Base-by-base conservation (phyloP, 352 stramenopile species). In the Phytophthora tentaculata region DNA sequence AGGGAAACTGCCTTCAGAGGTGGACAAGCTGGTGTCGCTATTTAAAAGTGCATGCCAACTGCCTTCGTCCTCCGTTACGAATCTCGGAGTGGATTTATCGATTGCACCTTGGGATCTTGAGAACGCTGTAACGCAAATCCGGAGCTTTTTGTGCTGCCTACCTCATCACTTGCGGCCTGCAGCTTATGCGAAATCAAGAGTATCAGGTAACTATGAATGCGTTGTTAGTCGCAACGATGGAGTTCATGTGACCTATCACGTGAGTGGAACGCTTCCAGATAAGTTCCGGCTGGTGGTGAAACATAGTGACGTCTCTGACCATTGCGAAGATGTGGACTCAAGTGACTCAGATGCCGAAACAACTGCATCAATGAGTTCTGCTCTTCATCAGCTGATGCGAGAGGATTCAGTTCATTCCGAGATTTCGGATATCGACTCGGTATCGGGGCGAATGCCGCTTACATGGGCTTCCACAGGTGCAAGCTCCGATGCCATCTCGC, bases 361-460 rank as follows among this genome's bases (percentile, higher is more conserved):
- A 24, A 75, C 64, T 32, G 65, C 65, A 12, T 77, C 73, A 20
- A 74, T 80, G 53, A 73, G 61, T 39, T 80, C 73, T n/a, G 65
- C 64, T 3, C 47, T 72, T 16, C 69, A 80, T 56, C 73, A 80
- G 16, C 44, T 80, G 23, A 76, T 76, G 72, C 67, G 76, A 61
- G 67, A 69, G 4, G 84, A 92, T 64, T 92, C 86, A 12, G 76
- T 91, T 51, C 84, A 91, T 62, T 94, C 86, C 1, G 83, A 92
- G 24, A 64, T 89, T 45, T 94, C 86, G 2, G 84, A 94, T 28
- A 72, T 84, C 12, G 84, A 94, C 37, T 87, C 80, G 19, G 57
- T 82, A 19, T 79, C 76, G 56, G 69, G 77, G 19, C 69, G 69
- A 37, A 43, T 80, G 20, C 67, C 80, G 12, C 65, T 77, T 22